A percentile compares a stretch with the other conserved stretches of the same genome.
Evolutionary conservation across 331 rosid species (phyloP).

Genomic region (Stylosanthes scabra): DNA sequence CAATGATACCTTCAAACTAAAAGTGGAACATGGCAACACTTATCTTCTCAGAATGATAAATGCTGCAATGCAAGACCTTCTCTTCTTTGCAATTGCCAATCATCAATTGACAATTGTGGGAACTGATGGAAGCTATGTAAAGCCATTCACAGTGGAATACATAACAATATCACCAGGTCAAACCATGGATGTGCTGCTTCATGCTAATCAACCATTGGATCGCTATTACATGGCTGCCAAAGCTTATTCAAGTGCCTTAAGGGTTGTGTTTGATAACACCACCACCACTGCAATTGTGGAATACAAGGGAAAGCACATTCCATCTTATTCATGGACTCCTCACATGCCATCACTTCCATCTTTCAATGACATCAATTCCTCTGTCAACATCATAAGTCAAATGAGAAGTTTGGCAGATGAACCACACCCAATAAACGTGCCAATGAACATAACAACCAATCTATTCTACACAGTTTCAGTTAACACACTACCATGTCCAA

Average conservation of each 20-base stretch:
- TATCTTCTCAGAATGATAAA: slow-evolving; percentile 46
- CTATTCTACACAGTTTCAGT: slow-evolving; percentile 38
- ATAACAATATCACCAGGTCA: slow-evolving; percentile 51
- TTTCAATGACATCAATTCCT: slow-evolving; percentile 37
- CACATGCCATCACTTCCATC: slow-evolving; percentile 42
- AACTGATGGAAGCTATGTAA: slow-evolving; percentile 48
- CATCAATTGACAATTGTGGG: slow-evolving; percentile 45
- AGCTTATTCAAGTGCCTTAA: slow-evolving; percentile 3
- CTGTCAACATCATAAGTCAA: slow-evolving; percentile 22
- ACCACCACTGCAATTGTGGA: slow-evolving; percentile 40
- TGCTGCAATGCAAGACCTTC: slow-evolving; percentile 15
- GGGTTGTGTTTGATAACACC: not conserved
- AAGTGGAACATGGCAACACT: slow-evolving; percentile 43
- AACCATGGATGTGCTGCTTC: slow-evolving; percentile 41
- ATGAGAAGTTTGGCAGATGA: slow-evolving; percentile 50
- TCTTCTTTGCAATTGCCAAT: slow-evolving; percentile 49
- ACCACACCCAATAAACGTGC: slow-evolving; percentile 43
- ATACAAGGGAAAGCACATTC: not conserved
- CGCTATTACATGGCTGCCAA: slow-evolving; percentile 52
- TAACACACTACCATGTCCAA: slow-evolving; percentile 38
- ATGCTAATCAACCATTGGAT: slow-evolving; percentile 34
- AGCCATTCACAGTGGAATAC: slow-evolving; percentile 44
- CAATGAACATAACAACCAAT: slow-evolving; percentile 27
- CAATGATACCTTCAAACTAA: slow-evolving; percentile 31
- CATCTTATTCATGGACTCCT: not conserved